A percentile compares a stretch with the other conserved stretches of the same genome.
phyloP scores from a whole-genome alignment of 208 protist genomes.

The Leishmania braziliensis region DNA sequence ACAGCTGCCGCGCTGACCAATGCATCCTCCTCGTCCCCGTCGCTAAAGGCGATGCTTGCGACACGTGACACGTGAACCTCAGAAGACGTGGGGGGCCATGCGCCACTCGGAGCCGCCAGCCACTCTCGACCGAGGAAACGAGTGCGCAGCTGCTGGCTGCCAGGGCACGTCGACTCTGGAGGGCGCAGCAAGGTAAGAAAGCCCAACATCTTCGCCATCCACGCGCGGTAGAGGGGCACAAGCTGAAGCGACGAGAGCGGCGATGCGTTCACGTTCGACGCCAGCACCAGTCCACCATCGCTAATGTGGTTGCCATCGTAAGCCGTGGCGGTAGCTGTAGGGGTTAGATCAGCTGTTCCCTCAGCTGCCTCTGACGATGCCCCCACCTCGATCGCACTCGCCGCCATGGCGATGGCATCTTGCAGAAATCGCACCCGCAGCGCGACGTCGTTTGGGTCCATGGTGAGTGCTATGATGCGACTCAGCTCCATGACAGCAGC shows the following conservation, averaged over 20 bases:
- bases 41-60: constrained; percentile 31
- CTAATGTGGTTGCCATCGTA: neutral
- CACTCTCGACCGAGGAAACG: constrained; percentile 4
- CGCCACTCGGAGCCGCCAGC: neutral
- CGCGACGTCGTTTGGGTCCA: constrained; percentile 37
- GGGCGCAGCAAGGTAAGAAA: constrained; percentile 24
- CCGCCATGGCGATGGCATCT: constrained; percentile 24
- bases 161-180: neutral
- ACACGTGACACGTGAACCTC: constrained; percentile 24
- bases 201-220: constrained; percentile 16
- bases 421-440: constrained; percentile 41
- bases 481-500: constrained; percentile 42
- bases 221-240: constrained; percentile 3
- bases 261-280: neutral
- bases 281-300: neutral
- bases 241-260: neutral
- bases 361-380: neutral
- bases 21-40: constrained; percentile 20
- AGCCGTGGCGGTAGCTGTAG: neutral
- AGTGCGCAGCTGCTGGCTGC: neutral
- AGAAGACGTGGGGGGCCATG: neutral
- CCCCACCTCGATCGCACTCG: neutral
- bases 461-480: constrained; percentile 31
- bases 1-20: neutral
- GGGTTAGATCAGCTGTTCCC: neutral